A percentile compares a stretch with the other conserved stretches of the same genome.
Conservation (phyloP, 768 basidiomycete species). For the Boletus insuetus region DNA sequence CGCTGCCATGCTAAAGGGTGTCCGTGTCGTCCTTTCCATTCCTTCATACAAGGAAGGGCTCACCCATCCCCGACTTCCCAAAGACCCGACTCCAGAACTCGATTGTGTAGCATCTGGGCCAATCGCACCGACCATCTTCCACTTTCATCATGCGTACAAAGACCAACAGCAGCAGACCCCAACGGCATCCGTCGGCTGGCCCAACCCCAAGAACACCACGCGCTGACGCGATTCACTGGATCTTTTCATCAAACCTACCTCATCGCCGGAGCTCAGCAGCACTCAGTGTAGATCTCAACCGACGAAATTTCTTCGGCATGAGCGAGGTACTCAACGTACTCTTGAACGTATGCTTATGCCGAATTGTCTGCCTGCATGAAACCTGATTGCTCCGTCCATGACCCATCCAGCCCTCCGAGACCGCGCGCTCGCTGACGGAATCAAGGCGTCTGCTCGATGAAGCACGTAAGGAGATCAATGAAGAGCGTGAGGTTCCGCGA, state of each 20-base stretch:
- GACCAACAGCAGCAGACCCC: constrained; percentile 22
- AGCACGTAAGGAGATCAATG: constrained; percentile 69
- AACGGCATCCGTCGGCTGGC: constrained; percentile 23
- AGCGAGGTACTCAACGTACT: constrained; percentile 75
- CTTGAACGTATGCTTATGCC: constrained; percentile 54
- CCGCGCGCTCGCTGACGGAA: constrained; percentile 76
- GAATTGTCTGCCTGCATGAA: neutral
- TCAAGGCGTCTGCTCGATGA: constrained; percentile 75
- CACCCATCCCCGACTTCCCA: constrained; percentile 6
- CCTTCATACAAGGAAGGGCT: constrained; percentile 10
- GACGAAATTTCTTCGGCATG: constrained; percentile 76
- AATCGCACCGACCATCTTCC: constrained; percentile 10
- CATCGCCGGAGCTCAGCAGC: constrained; percentile 56
- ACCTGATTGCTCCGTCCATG: constrained; percentile 12
- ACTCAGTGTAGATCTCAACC: constrained; percentile 57
- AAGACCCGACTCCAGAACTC: neutral
- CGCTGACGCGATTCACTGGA: constrained; percentile 59
- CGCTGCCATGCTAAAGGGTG: constrained; percentile 25
- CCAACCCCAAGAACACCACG: constrained; percentile 30
- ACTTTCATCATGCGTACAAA: constrained; percentile 25
- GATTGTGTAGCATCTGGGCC: constrained; percentile 8
- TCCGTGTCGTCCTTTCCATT: constrained; percentile 21
- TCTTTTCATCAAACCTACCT: constrained; percentile 73
- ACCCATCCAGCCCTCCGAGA: constrained; percentile 63
- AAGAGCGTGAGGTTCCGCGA: constrained; percentile 63